These are phyloP conservation scores for Myrica gale DNA, from an alignment of 306 rosid genomes.

Conservation along the genomic window DNA sequence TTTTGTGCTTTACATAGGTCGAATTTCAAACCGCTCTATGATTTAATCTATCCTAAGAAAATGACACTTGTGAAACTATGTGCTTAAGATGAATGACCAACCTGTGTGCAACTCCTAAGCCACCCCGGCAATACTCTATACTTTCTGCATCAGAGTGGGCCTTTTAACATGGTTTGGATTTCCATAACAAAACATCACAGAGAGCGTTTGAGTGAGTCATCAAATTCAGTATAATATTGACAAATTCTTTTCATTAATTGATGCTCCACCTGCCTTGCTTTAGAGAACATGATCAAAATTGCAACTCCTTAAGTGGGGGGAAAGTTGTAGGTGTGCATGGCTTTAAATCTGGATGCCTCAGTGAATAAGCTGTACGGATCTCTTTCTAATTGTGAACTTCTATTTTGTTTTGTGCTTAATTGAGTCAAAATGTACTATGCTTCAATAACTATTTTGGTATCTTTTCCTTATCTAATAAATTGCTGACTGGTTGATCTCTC, in stretches of 20 bases:
- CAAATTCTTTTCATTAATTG: background rate
- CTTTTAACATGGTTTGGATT: background rate
- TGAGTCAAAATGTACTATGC: too few relatives aligned
- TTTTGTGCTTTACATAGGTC: slow-evolving; percentile 46
- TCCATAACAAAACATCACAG: background rate
- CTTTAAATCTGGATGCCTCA: too few relatives aligned
- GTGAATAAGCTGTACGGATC: too few relatives aligned
- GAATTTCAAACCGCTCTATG: slow-evolving; percentile 86
- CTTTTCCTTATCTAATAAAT: too few relatives aligned
- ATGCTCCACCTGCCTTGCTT: slow-evolving; percentile 7
- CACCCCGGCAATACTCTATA: background rate
- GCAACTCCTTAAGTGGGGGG: background rate
- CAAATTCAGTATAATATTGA: background rate
- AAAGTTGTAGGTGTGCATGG: too few relatives aligned
- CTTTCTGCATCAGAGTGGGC: background rate
- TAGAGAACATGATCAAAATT: background rate
- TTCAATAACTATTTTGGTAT: too few relatives aligned
- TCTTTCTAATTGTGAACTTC: too few relatives aligned
- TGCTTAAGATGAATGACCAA: background rate
- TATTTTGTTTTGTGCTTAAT: too few relatives aligned
- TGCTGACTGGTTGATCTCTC: slow-evolving; percentile 13
- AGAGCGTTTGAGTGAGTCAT: background rate
- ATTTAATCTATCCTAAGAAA: background rate
- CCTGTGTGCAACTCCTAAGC: background rate
- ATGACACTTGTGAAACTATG: background rate